Conservation (phyloP, 805 yeast species). For the Yarrowia phangngaensis region DNA sequence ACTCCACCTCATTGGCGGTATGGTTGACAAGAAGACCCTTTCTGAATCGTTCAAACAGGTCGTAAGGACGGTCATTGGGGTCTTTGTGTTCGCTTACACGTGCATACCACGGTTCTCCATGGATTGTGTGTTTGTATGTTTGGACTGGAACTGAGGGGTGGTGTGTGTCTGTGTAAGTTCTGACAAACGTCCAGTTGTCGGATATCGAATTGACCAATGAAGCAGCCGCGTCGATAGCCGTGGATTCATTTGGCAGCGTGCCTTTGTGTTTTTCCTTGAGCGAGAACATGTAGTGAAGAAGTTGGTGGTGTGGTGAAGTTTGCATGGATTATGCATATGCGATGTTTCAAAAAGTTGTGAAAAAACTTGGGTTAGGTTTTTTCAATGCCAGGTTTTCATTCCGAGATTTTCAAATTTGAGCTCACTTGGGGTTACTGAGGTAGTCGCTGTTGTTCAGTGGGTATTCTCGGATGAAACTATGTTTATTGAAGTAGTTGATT, state of each 20-base stretch:
- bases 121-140: conserved; percentile 33
- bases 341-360: too few relatives aligned
- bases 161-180: conserved; percentile 3
- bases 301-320: too few relatives aligned
- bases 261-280: conserved; percentile 13
- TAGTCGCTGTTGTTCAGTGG: too few relatives aligned
- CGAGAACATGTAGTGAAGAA: conserved; percentile 23
- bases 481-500: too few relatives aligned
- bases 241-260: conserved; percentile 7
- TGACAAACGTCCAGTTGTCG: conserved; percentile 10
- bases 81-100: conserved; percentile 39
- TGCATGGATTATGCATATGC: too few relatives aligned
- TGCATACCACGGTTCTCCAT: conserved; percentile 41
- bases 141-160: conserved; percentile 26
- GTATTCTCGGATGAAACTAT: too few relatives aligned
- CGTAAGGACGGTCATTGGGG: conserved; percentile 27
- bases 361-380: too few relatives aligned
- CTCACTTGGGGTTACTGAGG: too few relatives aligned
- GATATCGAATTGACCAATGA: not conserved
- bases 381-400: too few relatives aligned
- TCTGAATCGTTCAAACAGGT: conserved; percentile 35
- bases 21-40: conserved; percentile 39
- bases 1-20: conserved; percentile 42
- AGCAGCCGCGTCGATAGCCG: conserved; percentile 12
- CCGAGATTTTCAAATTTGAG: too few relatives aligned